phyloP scores from a whole-genome alignment of 2,329 filamentous ascomycete species.

The Chaetomiaceae sp. region DNA sequence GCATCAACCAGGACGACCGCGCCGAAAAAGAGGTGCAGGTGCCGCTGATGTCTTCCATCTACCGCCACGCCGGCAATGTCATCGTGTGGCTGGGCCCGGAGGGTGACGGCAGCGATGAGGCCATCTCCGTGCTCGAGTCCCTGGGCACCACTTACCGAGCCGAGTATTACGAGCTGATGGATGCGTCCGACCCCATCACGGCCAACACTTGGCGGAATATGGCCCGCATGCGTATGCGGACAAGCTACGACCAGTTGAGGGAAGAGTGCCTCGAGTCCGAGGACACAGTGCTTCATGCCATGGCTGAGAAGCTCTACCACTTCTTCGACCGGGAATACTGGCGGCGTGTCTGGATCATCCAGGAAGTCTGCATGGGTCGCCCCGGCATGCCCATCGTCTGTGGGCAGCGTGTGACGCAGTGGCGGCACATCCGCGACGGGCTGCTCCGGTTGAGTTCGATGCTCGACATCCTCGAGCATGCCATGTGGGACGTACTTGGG shows the following conservation, averaged over 20 bases:
- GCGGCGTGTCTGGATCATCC: neutral
- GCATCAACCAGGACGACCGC: neutral
- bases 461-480: neutral
- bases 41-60: neutral
- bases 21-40: neutral
- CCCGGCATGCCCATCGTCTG: neutral
- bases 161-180: neutral
- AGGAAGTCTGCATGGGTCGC: neutral
- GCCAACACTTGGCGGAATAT: neutral
- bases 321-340: neutral
- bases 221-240: neutral
- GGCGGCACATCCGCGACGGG: neutral
- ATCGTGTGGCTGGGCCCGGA: neutral
- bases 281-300: neutral
- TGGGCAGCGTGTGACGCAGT: neutral
- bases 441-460: neutral
- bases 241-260: neutral
- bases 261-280: neutral
- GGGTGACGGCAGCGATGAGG: neutral
- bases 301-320: neutral
- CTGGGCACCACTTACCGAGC: neutral
- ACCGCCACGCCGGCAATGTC: neutral
- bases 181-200: neutral
- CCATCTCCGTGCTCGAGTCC: neutral
- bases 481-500: too few relatives aligned